Percentiles rank a stretch among this genome's conserved stretches.
phyloP scores from a whole-genome alignment of 2,329 filamentous ascomycete genomes.

The Drechslerella dactyloides region DNA sequence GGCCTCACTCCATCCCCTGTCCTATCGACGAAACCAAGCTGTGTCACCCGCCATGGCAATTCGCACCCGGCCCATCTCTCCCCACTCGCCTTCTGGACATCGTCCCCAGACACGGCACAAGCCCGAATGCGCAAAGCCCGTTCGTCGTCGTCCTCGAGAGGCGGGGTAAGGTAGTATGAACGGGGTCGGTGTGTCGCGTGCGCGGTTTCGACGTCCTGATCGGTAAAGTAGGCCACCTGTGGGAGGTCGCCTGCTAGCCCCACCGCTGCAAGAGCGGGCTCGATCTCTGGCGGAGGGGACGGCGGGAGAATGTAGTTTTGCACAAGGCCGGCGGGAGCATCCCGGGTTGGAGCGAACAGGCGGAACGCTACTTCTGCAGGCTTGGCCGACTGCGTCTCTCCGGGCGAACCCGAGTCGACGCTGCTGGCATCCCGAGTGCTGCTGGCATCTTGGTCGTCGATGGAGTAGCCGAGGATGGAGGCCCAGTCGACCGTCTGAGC shows the following conservation, averaged over 20 bases:
- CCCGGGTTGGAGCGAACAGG: conserved; percentile 40
- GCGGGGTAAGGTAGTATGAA: conserved; percentile 44
- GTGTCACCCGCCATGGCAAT: conserved; percentile 34
- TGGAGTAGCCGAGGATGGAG: conserved; percentile 38
- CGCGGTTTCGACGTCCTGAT: conserved; percentile 32
- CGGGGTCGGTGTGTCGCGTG: conserved; percentile 42
- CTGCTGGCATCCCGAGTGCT: conserved; percentile 8
- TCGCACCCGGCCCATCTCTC: conserved; percentile 36
- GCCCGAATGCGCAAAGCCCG: conserved; percentile 17
- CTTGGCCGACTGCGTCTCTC: neutral
- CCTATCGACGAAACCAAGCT: conserved; percentile 13
- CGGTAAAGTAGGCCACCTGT: conserved; percentile 24
- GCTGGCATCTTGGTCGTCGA: conserved; percentile 19
- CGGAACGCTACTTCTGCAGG: conserved; percentile 39
- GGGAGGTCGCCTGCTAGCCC: conserved; percentile 22
- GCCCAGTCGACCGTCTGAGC: conserved; percentile 38
- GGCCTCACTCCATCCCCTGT: neutral
- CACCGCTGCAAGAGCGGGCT: conserved; percentile 9
- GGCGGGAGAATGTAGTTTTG: conserved; percentile 38
- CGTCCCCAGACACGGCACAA: conserved; percentile 36
- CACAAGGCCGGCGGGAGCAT: conserved; percentile 13
- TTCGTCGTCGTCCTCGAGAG: conserved; percentile 28
- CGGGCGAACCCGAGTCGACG: conserved; percentile 10
- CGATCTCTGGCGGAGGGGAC: conserved; percentile 35
- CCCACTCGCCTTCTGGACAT: conserved; percentile 21